phyloP scores from a whole-genome alignment of 257 asterid genomes.

The Solanum stenotomum region DNA sequence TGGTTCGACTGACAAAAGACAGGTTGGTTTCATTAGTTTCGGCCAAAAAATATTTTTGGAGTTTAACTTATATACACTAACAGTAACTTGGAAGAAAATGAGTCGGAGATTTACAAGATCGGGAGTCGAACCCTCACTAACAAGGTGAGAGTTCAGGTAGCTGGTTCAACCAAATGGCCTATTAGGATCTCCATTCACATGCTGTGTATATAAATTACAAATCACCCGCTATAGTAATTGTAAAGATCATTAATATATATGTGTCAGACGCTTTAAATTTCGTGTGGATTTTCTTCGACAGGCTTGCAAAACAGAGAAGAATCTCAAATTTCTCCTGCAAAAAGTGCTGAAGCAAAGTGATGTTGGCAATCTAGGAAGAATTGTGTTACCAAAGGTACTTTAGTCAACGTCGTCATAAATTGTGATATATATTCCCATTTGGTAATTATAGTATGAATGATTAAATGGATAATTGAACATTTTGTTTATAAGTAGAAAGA shows the following conservation, averaged over 20 bases:
- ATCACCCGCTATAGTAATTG: neutral
- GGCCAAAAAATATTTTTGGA: neutral
- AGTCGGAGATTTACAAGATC: neutral
- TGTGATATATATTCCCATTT: neutral
- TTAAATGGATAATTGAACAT: neutral
- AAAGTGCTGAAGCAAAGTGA: conserved; percentile 98
- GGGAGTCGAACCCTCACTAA: neutral
- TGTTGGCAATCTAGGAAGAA: conserved; percentile 91
- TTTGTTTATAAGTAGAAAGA: conserved; percentile 43
- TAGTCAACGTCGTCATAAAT: neutral
- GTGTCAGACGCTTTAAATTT: neutral
- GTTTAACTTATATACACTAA: neutral
- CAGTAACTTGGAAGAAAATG: neutral
- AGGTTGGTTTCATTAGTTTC: neutral
- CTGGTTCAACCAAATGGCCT: neutral
- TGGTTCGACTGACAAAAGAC: conserved; percentile 26
- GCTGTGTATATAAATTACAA: neutral
- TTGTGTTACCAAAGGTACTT: conserved; percentile 84
- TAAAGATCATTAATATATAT: neutral
- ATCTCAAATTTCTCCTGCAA: conserved; percentile 83
- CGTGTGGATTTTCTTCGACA: neutral
- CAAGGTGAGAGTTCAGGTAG: neutral
- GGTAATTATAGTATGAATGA: neutral
- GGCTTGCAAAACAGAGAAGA: conserved; percentile 65
- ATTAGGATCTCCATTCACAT: neutral